Base-by-base conservation (phyloP, 2,329 filamentous ascomycete species). In the Thyridium curvatum region DNA sequence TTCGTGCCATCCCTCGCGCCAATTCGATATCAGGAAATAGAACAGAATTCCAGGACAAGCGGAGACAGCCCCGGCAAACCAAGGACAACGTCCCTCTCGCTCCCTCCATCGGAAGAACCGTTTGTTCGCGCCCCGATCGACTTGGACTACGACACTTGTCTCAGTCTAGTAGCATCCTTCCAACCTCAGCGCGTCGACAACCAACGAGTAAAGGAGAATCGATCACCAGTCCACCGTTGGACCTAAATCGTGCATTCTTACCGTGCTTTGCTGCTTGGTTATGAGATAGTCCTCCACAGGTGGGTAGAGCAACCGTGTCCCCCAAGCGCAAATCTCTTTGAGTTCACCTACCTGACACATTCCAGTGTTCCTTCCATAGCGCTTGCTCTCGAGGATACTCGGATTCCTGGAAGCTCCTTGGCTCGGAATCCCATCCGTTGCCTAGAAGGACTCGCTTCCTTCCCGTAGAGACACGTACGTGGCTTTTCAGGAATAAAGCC, bases 81-180 rank as follows among this genome's bases (percentile, higher is more conserved):
- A 13, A 21, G 9, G 12, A 15, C n/a, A n/a, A n/a, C n/a, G n/a
- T n/a, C 9, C 31, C 14, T 14, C 12, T 33, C 17, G 31, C 31
- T 33, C 14, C 14, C 3, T 14, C 14, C 31, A 16, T 14, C 30
- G 34, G 13, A 21, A 17, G 18, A 15, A 37, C 35, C 16, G 21
- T 10, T 6, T 10, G 10, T 26, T 10, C 6, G 21, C 21, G 21
- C 21, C 21, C 10, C 21, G 6, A 6, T 26, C 35, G 46, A 54
- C 41, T 47, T 53, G n/a, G 50, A 54, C 35, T 52, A 46, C 34
- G 52, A 54, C 18, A 53, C 61, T 7, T 77, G 73, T 26, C 21
- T 26, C 21, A 26, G 21, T 26, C 21, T 26, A 26, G 10, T 26
- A 6, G 21, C 21, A 26, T 26, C 21, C 21, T 26, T 26, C 21